Evolutionary conservation across 495 filamentous ascomycete species (phyloP).

Genomic region (Xanthoparmelia taractica): DNA sequence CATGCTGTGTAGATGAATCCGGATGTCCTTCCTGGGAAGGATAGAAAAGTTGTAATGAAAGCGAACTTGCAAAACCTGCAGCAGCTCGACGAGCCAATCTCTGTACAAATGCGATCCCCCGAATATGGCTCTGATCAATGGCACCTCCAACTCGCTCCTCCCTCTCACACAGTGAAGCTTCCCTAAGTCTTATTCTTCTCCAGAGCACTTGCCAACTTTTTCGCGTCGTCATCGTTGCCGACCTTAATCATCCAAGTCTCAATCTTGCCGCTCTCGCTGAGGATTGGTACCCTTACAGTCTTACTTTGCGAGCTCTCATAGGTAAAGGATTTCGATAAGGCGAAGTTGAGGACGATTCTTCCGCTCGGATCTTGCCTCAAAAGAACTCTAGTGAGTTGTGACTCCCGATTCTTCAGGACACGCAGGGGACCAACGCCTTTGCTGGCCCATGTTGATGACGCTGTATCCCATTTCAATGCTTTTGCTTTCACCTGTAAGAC

Average conservation of each 20-base stretch:
- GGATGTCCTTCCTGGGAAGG: not conserved
- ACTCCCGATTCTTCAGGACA: constrained; percentile 59
- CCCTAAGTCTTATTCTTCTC: constrained; percentile 20
- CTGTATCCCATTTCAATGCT: constrained; percentile 46
- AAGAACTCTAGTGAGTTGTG: constrained; percentile 54
- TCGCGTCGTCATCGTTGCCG: constrained; percentile 21
- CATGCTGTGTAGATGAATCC: constrained; percentile 1
- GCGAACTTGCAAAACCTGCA: not conserved
- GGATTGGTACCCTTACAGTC: constrained; percentile 15
- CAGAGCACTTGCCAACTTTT: constrained; percentile 12
- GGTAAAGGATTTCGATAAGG: constrained; percentile 47
- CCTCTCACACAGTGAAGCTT: not conserved
- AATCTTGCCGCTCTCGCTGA: constrained; percentile 15
- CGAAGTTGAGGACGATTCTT: constrained; percentile 59
- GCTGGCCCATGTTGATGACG: constrained; percentile 47
- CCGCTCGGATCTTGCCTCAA: constrained; percentile 63
- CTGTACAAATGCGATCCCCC: constrained; percentile 2
- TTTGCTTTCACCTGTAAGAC: constrained; percentile 57
- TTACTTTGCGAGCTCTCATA: constrained; percentile 35
- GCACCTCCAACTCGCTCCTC: not conserved
- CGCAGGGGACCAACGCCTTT: constrained; percentile 59
- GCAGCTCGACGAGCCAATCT: constrained; percentile 1
- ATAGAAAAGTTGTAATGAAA: constrained; percentile 1
- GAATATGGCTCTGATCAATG: constrained; percentile 1
- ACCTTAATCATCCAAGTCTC: constrained; percentile 19